A percentile compares a stretch with the other conserved stretches of the same genome.
These are phyloP conservation scores for Curvularia lunata DNA, from an alignment of 2,329 filamentous ascomycete species.

Conservation along the genomic window DNA sequence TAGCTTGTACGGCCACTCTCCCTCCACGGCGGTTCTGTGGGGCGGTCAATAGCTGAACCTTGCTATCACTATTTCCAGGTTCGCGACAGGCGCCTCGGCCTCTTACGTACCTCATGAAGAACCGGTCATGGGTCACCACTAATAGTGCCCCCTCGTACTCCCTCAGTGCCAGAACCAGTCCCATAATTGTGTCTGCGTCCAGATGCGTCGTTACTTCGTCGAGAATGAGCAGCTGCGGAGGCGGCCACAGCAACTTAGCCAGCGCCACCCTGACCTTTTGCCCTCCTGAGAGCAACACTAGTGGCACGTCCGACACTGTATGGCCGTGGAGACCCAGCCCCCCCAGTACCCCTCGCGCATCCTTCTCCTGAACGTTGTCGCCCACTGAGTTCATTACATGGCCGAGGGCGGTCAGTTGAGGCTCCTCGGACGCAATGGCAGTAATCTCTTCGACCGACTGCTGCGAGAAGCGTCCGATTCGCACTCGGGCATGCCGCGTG, in stretches of 20 bases:
- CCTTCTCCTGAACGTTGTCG: conserved; percentile 67
- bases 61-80: neutral
- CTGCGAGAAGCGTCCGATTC: conserved; percentile 79
- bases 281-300: conserved; percentile 77
- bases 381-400: conserved; percentile 65
- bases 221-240: conserved; percentile 75
- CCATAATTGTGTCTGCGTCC: conserved; percentile 80
- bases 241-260: conserved; percentile 70
- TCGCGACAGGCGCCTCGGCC: neutral
- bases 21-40: conserved; percentile 70
- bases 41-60: conserved; percentile 16
- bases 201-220: conserved; percentile 87
- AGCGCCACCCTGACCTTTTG: conserved; percentile 72
- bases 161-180: conserved; percentile 69
- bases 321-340: conserved; percentile 74
- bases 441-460: conserved; percentile 76
- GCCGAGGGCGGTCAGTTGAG: conserved; percentile 67
- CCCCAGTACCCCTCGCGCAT: conserved; percentile 69
- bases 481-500: conserved; percentile 70
- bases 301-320: conserved; percentile 73
- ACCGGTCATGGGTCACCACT: conserved; percentile 81
- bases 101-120: conserved; percentile 66
- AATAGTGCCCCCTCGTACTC: conserved; percentile 76
- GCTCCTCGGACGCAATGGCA: conserved; percentile 57
- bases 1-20: conserved; percentile 52